Base-by-base conservation (phyloP, 176 grass and related monocot genomes). In the Juncus effusus region DNA sequence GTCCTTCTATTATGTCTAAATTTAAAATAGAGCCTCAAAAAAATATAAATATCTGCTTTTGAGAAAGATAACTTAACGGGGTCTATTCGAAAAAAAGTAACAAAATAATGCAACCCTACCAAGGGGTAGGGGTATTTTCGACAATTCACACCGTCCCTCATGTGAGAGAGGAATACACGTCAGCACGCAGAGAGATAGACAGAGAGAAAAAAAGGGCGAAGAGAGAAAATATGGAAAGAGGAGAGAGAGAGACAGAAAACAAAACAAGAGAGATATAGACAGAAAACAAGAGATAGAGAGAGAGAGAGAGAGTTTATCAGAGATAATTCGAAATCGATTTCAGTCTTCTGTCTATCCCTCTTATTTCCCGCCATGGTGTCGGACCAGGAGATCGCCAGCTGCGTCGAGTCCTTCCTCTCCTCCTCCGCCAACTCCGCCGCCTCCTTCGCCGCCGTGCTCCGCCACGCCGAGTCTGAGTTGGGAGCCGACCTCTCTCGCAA, bases 321-420 rank as follows among this genome's bases (percentile, higher is more conserved):
- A 40, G 37, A 52, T 68, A 68, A 68, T 68, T 68, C 37, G 42
- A 63, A 14, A 50, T 7, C 3, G 35, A 50, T 69, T 69, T 69
- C 66, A 69, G 56, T 39, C 16, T 56, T 10, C 8, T n/a, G 51
- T 60, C 59, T 62, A 60, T 45, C 54, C 36, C 62, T 76, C 62
- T 72, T 28, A 28, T 28, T 3, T 54, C 36, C 61, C 65, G 84
- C 80, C 77, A 96, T 96, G 93, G 93, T 91, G 56, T 96, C 93
- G 12, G 93, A 96, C 82, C 85, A 96, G 78, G 82, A 91, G 72
- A 91, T 96, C 80, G 88, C 87, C 2, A 83, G 77, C 74, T 96
- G 88, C 82, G 81, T 96, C 40, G 85, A 88, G 88, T 77, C 93
- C 54, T 41, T 96, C 16, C 82, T 96, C 37, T 82, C 79, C 44